Conservation (phyloP, 805 yeast genomes). For the Metschnikowia kunwiensis region DNA sequence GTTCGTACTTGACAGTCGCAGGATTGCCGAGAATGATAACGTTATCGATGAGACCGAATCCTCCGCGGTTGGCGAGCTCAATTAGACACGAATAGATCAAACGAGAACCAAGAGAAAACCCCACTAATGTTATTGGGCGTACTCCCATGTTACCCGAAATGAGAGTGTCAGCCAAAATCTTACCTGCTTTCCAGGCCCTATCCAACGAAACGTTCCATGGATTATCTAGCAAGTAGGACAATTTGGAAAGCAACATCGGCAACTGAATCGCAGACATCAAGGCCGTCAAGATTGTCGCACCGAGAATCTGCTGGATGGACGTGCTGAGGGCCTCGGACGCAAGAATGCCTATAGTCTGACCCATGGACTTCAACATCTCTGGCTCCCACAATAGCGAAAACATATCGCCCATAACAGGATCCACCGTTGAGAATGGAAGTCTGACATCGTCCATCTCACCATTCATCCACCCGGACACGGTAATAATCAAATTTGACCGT, state of each 20-base stretch:
- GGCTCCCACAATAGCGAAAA: slow-evolving; percentile 96
- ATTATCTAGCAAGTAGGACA: slow-evolving; percentile 86
- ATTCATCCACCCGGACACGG: slow-evolving; percentile 97
- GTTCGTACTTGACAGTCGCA: slow-evolving; percentile 72
- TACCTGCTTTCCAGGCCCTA: slow-evolving; percentile 96
- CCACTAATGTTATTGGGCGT: slow-evolving; percentile 87
- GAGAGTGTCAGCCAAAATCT: slow-evolving; percentile 85
- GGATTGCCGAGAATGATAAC: slow-evolving; percentile 90
- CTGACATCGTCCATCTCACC: slow-evolving; percentile 94
- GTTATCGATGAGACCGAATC: slow-evolving; percentile 83
- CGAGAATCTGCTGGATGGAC: slow-evolving; percentile 91
- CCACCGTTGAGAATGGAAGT: slow-evolving; percentile 92
- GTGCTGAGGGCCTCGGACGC: slow-evolving; percentile 93
- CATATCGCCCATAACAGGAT: slow-evolving; percentile 96
- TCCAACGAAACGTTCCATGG: slow-evolving; percentile 98
- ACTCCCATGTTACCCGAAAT: slow-evolving; percentile 86
- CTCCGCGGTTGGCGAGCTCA: slow-evolving; percentile 82
- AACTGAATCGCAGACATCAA: slow-evolving; percentile 90
- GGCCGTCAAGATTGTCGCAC: slow-evolving; percentile 84
- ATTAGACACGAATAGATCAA: slow-evolving; percentile 85
- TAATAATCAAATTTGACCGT: slow-evolving; percentile 79
- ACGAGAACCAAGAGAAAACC: slow-evolving; percentile 91
- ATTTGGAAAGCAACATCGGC: slow-evolving; percentile 87
- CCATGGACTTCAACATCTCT: slow-evolving; percentile 91
- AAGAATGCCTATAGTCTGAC: slow-evolving; percentile 89